Base-by-base conservation (phyloP, 495 filamentous ascomycete species). In the Bryoglossum gracile region DNA sequence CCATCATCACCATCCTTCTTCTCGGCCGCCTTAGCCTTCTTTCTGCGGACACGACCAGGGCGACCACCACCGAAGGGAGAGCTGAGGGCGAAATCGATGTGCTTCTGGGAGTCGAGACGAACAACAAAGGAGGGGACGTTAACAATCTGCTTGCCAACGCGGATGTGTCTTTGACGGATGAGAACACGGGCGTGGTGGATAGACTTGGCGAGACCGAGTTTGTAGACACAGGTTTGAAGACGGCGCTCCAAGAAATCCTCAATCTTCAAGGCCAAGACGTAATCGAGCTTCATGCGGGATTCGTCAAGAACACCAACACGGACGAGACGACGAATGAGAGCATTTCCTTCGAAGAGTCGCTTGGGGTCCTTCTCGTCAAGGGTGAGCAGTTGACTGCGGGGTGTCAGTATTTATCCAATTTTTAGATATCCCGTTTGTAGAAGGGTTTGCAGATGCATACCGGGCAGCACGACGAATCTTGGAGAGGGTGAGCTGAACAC, bases 271-370 rank as follows among this genome's bases (percentile, higher is more conserved):
- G 92, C 92, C 64, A 98, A 79, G 66, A 98, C 92, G 86, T 98
- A 98, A 94, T 98, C 92, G 78, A 98, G 89, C 86, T 95, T 98
- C 94, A 97, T 98, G 81, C 94, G 92, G 70, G 88, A 86, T 80
- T 98, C 92, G 69, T 98, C 92, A 69, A 98, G 86, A 66, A 98
- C 92, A 87, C 92, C 92, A 67, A 97, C 89, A 71, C 92, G 94
- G 62, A 98, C 94, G 49, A 98, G 89, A 82, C 92, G 92, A 67
- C 92, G 94, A 84, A 98, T 98, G 67, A 98, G 80, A 69, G 92
- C 92, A 74, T 98, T 98, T 71, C 92, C 92, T 80, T 98, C 92
- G 81, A 98, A 98, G 60, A 98, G 89, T 73, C 92, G 89, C 81
- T 97, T 97, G 66, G 92, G 92, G 78, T 98, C 94, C 76, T 98